Base-by-base conservation (phyloP, 441 rosid species). In the Corymbia citriodora region DNA sequence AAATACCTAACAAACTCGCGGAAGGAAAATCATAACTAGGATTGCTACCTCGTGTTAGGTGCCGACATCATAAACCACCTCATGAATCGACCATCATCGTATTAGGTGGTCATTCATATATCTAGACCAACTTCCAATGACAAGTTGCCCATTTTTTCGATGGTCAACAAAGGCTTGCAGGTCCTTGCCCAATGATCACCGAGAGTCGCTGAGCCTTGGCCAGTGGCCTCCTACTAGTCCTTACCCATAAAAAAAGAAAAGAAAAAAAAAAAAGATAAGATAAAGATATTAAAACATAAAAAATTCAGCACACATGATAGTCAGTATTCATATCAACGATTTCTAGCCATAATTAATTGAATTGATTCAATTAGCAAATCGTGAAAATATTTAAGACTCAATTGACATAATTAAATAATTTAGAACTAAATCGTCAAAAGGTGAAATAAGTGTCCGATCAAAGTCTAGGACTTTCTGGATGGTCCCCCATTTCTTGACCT, bases 281-380 rank as follows among this genome's bases (percentile, higher is more conserved):
- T 57, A 16, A 21, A 55, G 52, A 49, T 8, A 55, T 40, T 40
- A 55, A 55, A 19, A 55, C 21, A 8, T 55, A 57, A 23, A 23
- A 59, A 10, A 40, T 40, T 40, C 45, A 40, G 23, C 5, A 23
- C 13, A 10, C 4, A 4, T 0, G 10, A 57, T 6, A 23, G 2
- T 4, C 63, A 10, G 8, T 0, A 0, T 59, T 59, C 1, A 4
- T 0, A 59, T 1, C 0, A 59, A 59, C 10, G 5, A 59, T 59
- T 25, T 59, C 0, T 0, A 10, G 0, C 0, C 25, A 59, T 23
- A 25, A 59, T 59, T 10, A 0, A 6, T 4, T 0, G 0, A 0
- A 59, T 23, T 10, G 0, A 23, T 1, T 59, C 2, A 10, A 23
- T 59, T 9, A 1, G 10, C 1, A 59, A 23, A 57, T 21, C 2